Percentiles rank a stretch among this genome's conserved stretches.
Evolutionary conservation across 2,329 filamentous ascomycete genomes (phyloP).

Genomic region (Pseudovirgaria hyperparasitica): DNA sequence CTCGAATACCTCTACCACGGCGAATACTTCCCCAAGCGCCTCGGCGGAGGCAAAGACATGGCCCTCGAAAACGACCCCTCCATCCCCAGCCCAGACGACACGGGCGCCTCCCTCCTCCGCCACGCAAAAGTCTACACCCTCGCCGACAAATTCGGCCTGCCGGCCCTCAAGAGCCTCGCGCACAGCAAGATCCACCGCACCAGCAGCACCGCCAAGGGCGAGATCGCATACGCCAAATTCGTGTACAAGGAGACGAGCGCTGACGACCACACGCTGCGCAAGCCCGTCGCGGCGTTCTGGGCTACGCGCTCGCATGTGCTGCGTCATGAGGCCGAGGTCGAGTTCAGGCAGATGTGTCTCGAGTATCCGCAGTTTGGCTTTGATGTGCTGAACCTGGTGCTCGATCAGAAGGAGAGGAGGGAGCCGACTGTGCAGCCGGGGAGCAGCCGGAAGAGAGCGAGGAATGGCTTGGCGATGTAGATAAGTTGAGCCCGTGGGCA

Average conservation of each 20-base stretch:
- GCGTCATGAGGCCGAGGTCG: constrained; percentile 71
- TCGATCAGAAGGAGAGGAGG: constrained; percentile 37
- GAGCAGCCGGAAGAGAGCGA: constrained; percentile 24
- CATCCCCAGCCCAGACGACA: constrained; percentile 55
- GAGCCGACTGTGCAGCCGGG: constrained; percentile 26
- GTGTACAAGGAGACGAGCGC: constrained; percentile 65
- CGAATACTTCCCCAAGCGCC: constrained; percentile 65
- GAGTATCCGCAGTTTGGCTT: constrained; percentile 88
- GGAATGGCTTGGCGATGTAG: too few species aligned
- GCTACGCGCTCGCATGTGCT: constrained; percentile 67
- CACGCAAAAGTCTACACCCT: constrained; percentile 86
- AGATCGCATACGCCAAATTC: constrained; percentile 85
- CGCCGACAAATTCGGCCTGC: constrained; percentile 60
- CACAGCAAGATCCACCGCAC: constrained; percentile 88
- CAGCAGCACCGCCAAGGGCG: constrained; percentile 73
- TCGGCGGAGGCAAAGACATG: constrained; percentile 49
- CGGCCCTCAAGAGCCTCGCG: constrained; percentile 59
- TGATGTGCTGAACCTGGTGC: constrained; percentile 64
- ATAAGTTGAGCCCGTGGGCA: too few species aligned
- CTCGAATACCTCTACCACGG: constrained; percentile 74
- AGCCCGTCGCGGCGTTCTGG: constrained; percentile 84
- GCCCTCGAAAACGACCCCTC: constrained; percentile 57
- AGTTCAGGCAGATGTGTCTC: constrained; percentile 75
- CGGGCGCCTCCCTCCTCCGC: constrained; percentile 72
- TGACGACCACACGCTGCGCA: constrained; percentile 62